Evolutionary conservation across 306 rosid genomes (phyloP).

Genomic region (Castanospermum australe): DNA sequence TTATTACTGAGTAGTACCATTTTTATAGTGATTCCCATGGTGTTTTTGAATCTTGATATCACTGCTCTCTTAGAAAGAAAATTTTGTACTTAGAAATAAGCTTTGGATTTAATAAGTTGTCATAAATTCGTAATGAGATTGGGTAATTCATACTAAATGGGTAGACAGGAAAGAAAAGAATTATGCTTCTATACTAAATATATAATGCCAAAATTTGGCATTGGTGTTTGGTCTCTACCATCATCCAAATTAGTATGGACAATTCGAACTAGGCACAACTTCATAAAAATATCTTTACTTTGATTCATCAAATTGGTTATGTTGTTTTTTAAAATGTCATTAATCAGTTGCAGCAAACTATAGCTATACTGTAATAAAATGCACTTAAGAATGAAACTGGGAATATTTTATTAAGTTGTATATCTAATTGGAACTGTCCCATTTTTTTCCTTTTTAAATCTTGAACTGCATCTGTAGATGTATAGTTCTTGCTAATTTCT

Average conservation of each 20-base stretch:
- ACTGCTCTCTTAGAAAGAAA: background rate
- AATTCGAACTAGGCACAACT: background rate
- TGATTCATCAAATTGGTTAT: background rate
- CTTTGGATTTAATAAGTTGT: background rate
- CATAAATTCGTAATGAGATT: background rate
- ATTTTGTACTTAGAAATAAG: background rate
- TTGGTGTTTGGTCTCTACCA: conserved; percentile 6
- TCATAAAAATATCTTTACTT: background rate
- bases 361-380: background rate
- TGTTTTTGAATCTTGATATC: background rate
- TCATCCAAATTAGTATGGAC: background rate
- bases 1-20: background rate
- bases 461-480: conserved; percentile 5
- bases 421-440: background rate
- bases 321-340: conserved; percentile 1
- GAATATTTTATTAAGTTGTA: background rate
- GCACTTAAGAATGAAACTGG: background rate
- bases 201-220: background rate
- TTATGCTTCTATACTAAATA: background rate
- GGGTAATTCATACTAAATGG: conserved; percentile 10
- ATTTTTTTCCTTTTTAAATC: background rate
- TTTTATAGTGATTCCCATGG: background rate
- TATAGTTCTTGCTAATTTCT: background rate
- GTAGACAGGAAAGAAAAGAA: background rate
- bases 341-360: conserved; percentile 8